Percentiles rank a stretch among this genome's conserved stretches.
phyloP scores from a whole-genome alignment of 306 rosid genomes.

The Phaseolus lunatus region DNA sequence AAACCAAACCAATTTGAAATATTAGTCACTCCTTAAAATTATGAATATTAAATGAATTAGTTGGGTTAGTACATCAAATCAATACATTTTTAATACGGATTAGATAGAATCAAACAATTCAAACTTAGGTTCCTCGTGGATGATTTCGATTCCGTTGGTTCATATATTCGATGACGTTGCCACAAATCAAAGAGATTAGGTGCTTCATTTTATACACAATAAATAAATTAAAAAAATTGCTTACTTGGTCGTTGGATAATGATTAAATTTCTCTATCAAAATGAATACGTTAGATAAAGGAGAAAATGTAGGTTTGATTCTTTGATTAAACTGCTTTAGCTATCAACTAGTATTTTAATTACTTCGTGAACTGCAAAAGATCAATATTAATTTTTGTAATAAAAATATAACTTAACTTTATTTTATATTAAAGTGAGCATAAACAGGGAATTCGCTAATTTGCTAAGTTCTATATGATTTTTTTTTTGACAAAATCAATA shows the following conservation, averaged over 20 bases:
- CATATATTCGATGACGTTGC: slow-evolving; percentile 13
- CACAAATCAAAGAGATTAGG: slow-evolving; percentile 29
- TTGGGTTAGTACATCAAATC: slow-evolving; percentile 20
- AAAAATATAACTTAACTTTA: too few relatives aligned
- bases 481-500: not conserved
- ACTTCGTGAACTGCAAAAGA: not conserved
- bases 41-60: slow-evolving; percentile 29
- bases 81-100: not conserved
- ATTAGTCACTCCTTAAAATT: not conserved
- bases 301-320: slow-evolving; percentile 33
- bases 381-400: too few relatives aligned
- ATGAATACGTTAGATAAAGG: slow-evolving; percentile 9
- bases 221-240: not conserved
- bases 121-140: slow-evolving; percentile 7
- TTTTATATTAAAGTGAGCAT: not conserved
- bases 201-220: slow-evolving; percentile 18
- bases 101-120: slow-evolving; percentile 21
- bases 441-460: not conserved
- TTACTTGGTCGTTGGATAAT: slow-evolving; percentile 29
- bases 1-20: slow-evolving; percentile 43
- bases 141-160: slow-evolving; percentile 28
- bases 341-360: not conserved
- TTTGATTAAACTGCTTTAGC: not conserved
- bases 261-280: slow-evolving; percentile 15
- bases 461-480: not conserved